Evolutionary conservation across 768 basidiomycete species (phyloP).

Genomic region (Tulasnella sp.): DNA sequence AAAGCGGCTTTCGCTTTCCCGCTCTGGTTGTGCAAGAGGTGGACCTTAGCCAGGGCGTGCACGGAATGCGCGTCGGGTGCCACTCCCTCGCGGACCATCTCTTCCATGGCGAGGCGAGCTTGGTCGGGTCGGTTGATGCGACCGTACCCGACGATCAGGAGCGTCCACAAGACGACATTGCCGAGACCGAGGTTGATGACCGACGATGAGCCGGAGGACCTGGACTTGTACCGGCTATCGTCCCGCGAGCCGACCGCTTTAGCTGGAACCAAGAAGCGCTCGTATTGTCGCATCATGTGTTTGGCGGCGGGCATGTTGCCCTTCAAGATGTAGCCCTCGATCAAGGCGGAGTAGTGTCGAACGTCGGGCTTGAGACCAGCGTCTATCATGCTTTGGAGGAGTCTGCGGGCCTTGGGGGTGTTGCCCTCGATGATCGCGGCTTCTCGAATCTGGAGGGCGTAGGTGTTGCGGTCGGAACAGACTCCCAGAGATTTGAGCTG

Average conservation of each 20-base stretch:
- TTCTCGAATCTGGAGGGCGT: constrained; percentile 51
- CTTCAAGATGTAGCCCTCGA: constrained; percentile 54
- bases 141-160: constrained; percentile 60
- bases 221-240: background rate
- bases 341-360: constrained; percentile 62
- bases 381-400: constrained; percentile 45
- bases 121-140: constrained; percentile 42
- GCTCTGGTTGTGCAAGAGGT: constrained; percentile 45
- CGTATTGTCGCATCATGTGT: constrained; percentile 37
- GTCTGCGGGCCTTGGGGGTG: constrained; percentile 36
- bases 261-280: constrained; percentile 37
- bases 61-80: constrained; percentile 60
- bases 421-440: constrained; percentile 45
- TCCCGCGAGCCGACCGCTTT: background rate
- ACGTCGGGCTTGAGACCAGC: constrained; percentile 60
- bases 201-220: background rate
- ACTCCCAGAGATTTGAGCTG: background rate
- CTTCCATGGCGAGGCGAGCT: constrained; percentile 44
- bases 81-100: constrained; percentile 51
- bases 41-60: constrained; percentile 59
- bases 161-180: constrained; percentile 49
- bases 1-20: constrained; percentile 42
- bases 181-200: background rate
- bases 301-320: constrained; percentile 52
- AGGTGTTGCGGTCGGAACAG: constrained; percentile 34